Evolutionary conservation across 2,329 filamentous ascomycete species (phyloP), one percentile per base, ranked within the genome.

Genomic region (Shiraia bambusicola): DNA sequence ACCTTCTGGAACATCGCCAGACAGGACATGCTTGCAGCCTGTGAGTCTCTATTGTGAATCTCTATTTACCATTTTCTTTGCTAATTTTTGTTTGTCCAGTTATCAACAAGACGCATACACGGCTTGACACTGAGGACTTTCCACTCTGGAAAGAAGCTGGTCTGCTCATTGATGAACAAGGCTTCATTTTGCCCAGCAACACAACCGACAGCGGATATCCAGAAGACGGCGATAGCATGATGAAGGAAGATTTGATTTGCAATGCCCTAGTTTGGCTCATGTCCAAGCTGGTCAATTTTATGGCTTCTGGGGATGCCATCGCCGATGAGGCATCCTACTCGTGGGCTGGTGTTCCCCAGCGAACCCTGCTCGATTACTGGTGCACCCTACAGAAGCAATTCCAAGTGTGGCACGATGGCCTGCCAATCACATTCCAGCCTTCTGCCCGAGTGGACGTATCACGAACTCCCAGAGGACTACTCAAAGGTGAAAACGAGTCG

Each of bases 1-100:
- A 80, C 79, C 0, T 85, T 85, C 57, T 85, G 82, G 82, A 84
- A 83, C 50, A 81, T 84, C 59, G 82, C 81, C 12, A 71, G 81
- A 16, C 82, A 85, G 53, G 82, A 85, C 50, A 82, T 84, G 67
- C 69, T 84, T 22, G 77, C 80, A 55, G 81, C 82, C 37, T 83
- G 78, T 76, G 62, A 67, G 73, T 68, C 5, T 2, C 6, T 10
- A 7, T 8, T 4, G 3, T 12, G 10, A 28, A 33, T 7, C 10
- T 6, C 11, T 17, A 29, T 8, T 8, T n/a, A n/a, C n/a, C n/a
- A n/a, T n/a, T n/a, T n/a, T 14, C 10, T 5, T n/a, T 9, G 6
- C 15, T 14, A 15, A 4, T 22, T 29, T 50, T 54, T 37, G 62
- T 37, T 3, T 14, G 22, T 22, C 11, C 11, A 70, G 75, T 79